phyloP scores from a whole-genome alignment of 805 yeast genomes.

The Lipomyces spencermartinsiae region DNA sequence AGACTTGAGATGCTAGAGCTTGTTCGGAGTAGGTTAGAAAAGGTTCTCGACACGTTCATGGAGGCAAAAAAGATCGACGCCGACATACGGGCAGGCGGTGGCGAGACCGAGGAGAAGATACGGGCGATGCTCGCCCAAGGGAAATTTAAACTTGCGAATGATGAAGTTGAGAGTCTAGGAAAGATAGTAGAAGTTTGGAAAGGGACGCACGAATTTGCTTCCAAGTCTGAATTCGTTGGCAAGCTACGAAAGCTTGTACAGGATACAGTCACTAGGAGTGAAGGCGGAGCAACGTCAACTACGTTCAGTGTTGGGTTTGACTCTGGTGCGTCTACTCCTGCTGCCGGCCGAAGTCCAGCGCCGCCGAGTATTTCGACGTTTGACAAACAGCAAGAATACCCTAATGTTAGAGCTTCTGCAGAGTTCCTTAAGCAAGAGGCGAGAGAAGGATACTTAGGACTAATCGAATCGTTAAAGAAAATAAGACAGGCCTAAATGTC shows the following conservation, averaged over 20 bases:
- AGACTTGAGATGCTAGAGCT: constrained; percentile 35
- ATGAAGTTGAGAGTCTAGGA: constrained; percentile 24
- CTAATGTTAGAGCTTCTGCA: constrained; percentile 34
- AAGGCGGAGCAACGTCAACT: constrained; percentile 5
- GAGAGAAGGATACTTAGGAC: constrained; percentile 32
- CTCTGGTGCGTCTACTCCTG: constrained; percentile 25
- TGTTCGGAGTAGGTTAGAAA: constrained; percentile 33
- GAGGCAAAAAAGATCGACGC: constrained; percentile 27
- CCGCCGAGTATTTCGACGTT: constrained; percentile 8
- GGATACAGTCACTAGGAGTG: constrained; percentile 27
- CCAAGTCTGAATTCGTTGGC: constrained; percentile 29
- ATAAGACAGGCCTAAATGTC: constrained; percentile 24
- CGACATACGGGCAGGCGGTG: constrained; percentile 23
- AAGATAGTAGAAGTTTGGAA: constrained; percentile 31
- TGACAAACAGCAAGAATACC: constrained; percentile 26
- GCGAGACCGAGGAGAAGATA: constrained; percentile 22
- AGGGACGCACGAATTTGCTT: constrained; percentile 30
- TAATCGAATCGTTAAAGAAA: constrained; percentile 33
- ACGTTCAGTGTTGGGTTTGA: background rate
- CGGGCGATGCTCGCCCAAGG: constrained; percentile 21
- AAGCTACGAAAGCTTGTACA: constrained; percentile 27
- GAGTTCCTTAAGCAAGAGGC: constrained; percentile 36
- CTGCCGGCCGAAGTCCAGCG: constrained; percentile 22
- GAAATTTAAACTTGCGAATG: constrained; percentile 29
- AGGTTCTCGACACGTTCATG: constrained; percentile 29